These are phyloP conservation scores for Nicotiana rustica DNA, from an alignment of 305 asterid genomes.

Conservation along the genomic window DNA sequence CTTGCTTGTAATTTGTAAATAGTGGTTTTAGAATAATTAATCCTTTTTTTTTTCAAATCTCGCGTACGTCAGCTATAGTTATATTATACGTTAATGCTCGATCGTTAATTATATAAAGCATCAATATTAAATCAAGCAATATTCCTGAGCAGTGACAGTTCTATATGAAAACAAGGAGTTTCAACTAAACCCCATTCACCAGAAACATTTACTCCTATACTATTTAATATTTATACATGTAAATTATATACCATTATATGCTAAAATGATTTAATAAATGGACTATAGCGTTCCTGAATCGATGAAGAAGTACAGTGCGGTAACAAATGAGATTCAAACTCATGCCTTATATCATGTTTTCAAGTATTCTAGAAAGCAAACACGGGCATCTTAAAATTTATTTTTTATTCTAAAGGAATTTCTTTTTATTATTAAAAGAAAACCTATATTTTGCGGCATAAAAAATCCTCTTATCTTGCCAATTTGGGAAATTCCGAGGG, in stretches of 20 bases:
- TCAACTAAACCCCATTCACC: background rate
- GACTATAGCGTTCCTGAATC: background rate
- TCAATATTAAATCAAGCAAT: no score
- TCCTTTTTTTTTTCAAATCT: background rate
- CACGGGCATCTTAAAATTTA: no score
- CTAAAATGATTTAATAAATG: background rate
- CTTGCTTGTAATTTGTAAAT: background rate
- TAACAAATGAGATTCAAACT: background rate
- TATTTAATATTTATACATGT: background rate
- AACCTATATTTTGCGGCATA: no score
- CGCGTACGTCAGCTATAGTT: no score
- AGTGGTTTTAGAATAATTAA: background rate
- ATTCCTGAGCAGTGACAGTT: no score
- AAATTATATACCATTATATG: background rate
- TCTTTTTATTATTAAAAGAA: no score
- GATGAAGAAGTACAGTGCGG: background rate
- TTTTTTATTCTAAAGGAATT: no score
- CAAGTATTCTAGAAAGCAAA: no score
- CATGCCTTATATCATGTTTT: background rate
- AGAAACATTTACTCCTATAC: background rate
- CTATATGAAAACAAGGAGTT: background rate
- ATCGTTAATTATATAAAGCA: no score
- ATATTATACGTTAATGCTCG: no score
- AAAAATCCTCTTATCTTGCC: no score
- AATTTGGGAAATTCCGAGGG: no score